Evolutionary conservation across 2,329 filamentous ascomycete species (phyloP), one percentile per base, ranked within the genome.

Genomic region (Westerdykella ornata): DNA sequence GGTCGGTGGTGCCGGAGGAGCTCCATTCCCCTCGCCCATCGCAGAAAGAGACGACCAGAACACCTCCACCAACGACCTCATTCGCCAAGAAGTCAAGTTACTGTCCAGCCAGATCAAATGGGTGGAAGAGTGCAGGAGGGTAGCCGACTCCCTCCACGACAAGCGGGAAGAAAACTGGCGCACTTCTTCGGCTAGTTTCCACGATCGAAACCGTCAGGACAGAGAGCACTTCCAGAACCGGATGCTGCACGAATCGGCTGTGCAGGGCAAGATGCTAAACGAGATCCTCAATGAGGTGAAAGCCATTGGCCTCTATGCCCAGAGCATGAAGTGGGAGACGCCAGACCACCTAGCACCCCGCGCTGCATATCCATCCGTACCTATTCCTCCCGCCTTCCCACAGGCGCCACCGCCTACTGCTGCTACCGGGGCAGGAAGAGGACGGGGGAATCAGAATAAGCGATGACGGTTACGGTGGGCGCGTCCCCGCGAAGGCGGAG

Each of bases 91-190:
- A 40, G 34, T 54, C 16, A 51, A 49, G 39, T 60, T 61, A 33
- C 38, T 68, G 5, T 56, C 60, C 5, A 62, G 54, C 20, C 60
- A 67, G 35, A 53, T 67, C 14, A 59, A 56, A 5, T 66, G 63
- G 65, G 51, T 67, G 3, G 66, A 69, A 35, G 56, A 66, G 15
- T 67, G 65, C 48, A 49, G 65, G n/a, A 57, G 63, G 29, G 52
- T 62, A 3, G 53, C 56, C 6, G 56, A 65, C 20, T 33, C 30
- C 9, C 53, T 59, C 18, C 57, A 63, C 40, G 55, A 67, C 40
- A 51, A 59, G 30, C 51, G 61, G 17, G 64, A 68, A 45, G 66
- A 68, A 38, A 66, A 56, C 33, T 69, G 65, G 66, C 59, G 66
- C n/a, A 60, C 60, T 1, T 60, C 60, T 15, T 66, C 60, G 26